A percentile compares a stretch with the other conserved stretches of the same genome.
phyloP scores from a whole-genome alignment of 1,284 basidiomycete species.

The Clitocybe nebularis region DNA sequence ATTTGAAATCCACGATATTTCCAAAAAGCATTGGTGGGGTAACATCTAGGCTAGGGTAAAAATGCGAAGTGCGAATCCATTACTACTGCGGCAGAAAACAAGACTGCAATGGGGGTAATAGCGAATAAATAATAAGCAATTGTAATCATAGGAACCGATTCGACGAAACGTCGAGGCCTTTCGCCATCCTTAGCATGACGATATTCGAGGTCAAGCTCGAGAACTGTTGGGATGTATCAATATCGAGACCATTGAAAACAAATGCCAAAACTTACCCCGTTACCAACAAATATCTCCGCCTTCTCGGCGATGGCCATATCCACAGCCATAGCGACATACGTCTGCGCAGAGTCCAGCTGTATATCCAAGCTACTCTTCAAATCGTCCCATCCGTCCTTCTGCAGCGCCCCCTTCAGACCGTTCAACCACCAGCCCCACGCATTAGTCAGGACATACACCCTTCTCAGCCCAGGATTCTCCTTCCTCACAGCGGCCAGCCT shows the following conservation, averaged over 20 bases:
- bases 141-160: constrained; percentile 40
- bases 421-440: constrained; percentile 50
- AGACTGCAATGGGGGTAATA: constrained; percentile 3
- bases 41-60: not conserved
- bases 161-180: constrained; percentile 31
- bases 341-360: constrained; percentile 41
- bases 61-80: not conserved
- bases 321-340: constrained; percentile 54
- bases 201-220: constrained; percentile 57
- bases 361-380: constrained; percentile 41
- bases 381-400: constrained; percentile 47
- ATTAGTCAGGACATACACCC: constrained; percentile 45
- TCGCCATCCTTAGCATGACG: constrained; percentile 50
- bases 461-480: constrained; percentile 25
- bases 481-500: constrained; percentile 36
- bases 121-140: constrained; percentile 3
- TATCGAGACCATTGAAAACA: not conserved
- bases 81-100: constrained; percentile 2
- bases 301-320: constrained; percentile 70
- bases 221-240: constrained; percentile 34
- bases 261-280: constrained; percentile 57
- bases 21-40: no score
- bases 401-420: constrained; percentile 41
- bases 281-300: constrained; percentile 71
- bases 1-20: no score